These are phyloP conservation scores for Ministeria vibrans DNA, from an alignment of 78 protist species.

Conservation along the genomic window DNA sequence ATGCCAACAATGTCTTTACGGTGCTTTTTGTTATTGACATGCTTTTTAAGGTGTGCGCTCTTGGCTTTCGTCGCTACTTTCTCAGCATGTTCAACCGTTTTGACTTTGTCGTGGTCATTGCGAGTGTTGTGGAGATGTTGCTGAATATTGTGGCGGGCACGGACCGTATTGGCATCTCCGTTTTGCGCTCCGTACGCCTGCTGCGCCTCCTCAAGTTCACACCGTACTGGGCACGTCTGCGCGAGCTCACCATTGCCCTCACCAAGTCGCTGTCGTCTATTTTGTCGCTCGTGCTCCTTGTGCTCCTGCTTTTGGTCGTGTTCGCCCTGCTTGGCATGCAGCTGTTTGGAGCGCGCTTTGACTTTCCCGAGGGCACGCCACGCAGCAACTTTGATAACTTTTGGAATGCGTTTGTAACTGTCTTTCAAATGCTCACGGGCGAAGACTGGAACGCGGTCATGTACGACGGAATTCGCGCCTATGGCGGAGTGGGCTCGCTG, in stretches of 20 bases:
- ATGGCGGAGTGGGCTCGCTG: neutral
- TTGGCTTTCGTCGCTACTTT: neutral
- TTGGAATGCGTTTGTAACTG: neutral
- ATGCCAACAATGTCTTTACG: too few relatives aligned
- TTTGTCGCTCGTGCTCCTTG: neutral
- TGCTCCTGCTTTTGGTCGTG: neutral
- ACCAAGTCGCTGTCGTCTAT: neutral
- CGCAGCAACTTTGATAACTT: constrained; percentile 1
- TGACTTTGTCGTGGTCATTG: constrained; percentile 6
- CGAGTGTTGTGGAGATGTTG: neutral
- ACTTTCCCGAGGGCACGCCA: neutral
- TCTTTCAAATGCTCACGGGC: constrained; percentile 8
- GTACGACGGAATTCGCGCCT: neutral
- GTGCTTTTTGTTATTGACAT: neutral
- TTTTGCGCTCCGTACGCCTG: constrained; percentile 13
- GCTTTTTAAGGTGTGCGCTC: neutral
- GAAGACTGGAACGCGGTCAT: constrained; percentile 11
- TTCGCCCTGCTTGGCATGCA: constrained; percentile 33
- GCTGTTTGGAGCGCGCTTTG: constrained; percentile 16
- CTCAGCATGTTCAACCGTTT: neutral
- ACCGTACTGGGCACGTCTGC: neutral
- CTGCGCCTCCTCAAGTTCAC: constrained; percentile 6
- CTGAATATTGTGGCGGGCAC: neutral
- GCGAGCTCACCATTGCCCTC: neutral
- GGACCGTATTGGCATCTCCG: neutral